Conservation (phyloP, 2,329 filamentous ascomycete genomes). For the Orbilia blumenaviensis region DNA sequence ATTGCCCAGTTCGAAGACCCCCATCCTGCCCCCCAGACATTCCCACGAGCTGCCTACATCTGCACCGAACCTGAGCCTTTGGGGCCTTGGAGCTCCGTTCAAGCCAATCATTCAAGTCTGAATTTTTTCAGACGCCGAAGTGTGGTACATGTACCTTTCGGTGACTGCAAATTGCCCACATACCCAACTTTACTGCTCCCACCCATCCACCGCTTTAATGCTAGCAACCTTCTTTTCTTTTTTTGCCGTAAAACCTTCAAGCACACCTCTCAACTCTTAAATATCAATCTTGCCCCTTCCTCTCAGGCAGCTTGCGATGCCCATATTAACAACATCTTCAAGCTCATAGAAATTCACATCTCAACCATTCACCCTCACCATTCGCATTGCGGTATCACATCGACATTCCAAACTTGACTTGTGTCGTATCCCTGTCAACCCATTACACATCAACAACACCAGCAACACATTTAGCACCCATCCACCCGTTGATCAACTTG, state of each 20-base stretch:
- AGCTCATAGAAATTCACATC: neutral
- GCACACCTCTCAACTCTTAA: constrained; percentile 37
- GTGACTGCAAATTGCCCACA: constrained; percentile 37
- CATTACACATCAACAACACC: constrained; percentile 35
- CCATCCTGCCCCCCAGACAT: constrained; percentile 39
- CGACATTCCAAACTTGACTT: constrained; percentile 18
- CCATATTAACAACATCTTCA: neutral
- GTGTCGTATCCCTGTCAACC: neutral
- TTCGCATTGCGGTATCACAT: neutral
- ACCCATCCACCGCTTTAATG: constrained; percentile 33
- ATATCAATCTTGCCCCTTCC: constrained; percentile 52
- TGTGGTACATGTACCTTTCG: constrained; percentile 35
- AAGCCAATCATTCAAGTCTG: constrained; percentile 35
- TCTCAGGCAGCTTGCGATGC: constrained; percentile 7
- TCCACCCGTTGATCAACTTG: neutral
- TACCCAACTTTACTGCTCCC: constrained; percentile 23
- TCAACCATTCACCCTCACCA: neutral
- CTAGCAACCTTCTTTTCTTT: constrained; percentile 27
- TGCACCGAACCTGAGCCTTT: constrained; percentile 12
- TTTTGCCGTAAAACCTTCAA: constrained; percentile 4
- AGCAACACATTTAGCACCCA: constrained; percentile 23
- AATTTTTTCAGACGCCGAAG: constrained; percentile 47
- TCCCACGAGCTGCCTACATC: constrained; percentile 41
- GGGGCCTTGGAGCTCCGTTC: constrained; percentile 48
- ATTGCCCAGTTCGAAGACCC: constrained; percentile 49